Percentiles rank a stretch among this genome's conserved stretches.
phyloP scores from a whole-genome alignment of 495 filamentous ascomycete species.

The Xylaria grammica region DNA sequence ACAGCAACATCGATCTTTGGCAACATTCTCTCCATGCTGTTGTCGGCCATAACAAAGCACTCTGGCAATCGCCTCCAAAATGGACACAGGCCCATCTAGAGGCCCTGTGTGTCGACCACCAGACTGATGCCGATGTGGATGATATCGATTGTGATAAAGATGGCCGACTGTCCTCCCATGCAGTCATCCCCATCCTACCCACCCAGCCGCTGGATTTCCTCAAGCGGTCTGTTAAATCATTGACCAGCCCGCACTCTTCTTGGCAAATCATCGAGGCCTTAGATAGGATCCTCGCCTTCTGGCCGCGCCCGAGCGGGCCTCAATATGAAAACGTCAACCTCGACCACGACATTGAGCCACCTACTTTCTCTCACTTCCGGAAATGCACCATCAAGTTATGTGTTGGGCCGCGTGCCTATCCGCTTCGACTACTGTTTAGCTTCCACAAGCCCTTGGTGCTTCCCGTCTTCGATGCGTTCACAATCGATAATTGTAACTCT shows the following conservation, averaged over 20 bases:
- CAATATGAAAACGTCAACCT: background rate
- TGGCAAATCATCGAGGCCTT: background rate
- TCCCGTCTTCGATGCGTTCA: background rate
- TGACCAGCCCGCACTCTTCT: background rate
- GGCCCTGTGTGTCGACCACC: background rate
- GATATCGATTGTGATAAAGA: background rate
- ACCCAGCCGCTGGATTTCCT: background rate
- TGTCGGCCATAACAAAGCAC: conserved; percentile 3
- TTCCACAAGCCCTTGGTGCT: background rate
- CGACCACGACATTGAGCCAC: background rate
- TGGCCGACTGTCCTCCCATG: conserved; percentile 3
- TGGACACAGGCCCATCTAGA: conserved; percentile 4
- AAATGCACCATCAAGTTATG: background rate
- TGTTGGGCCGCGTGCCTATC: background rate
- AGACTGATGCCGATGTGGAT: background rate
- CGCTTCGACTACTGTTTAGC: background rate
- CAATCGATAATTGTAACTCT: background rate
- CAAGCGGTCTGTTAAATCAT: background rate
- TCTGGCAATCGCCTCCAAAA: background rate
- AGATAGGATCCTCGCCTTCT: background rate
- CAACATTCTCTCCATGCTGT: conserved; percentile 9
- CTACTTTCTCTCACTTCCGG: background rate
- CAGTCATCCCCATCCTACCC: background rate
- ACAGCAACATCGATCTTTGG: background rate
- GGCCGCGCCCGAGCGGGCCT: background rate